Conservation (phyloP, 2,329 filamentous ascomycete species). For the Ceratocystis lukuohia region DNA sequence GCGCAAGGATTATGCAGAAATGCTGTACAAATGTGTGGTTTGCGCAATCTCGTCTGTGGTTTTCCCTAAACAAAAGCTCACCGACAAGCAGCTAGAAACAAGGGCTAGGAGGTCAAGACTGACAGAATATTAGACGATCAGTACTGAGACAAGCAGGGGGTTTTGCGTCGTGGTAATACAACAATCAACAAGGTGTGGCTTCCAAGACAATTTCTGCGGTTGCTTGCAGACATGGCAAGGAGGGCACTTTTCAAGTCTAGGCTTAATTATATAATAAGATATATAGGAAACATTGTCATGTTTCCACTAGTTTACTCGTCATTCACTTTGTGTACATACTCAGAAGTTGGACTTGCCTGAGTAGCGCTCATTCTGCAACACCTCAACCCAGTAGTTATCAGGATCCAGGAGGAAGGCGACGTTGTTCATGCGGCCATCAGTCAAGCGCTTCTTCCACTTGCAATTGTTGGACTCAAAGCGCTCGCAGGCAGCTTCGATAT, state of each 20-base stretch:
- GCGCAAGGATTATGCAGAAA: constrained; percentile 17
- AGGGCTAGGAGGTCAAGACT: not conserved
- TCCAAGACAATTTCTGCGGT: not conserved
- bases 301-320: not conserved
- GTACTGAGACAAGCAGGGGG: not conserved
- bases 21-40: constrained; percentile 18
- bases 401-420: constrained; percentile 85
- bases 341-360: constrained; percentile 40
- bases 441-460: constrained; percentile 89
- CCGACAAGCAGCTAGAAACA: not conserved
- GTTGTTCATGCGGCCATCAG: constrained; percentile 84
- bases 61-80: not conserved
- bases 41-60: constrained; percentile 15
- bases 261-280: not conserved
- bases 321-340: constrained; percentile 28
- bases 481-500: constrained; percentile 74
- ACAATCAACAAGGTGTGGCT: not conserved
- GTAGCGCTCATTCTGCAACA: constrained; percentile 65
- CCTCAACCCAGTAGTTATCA: constrained; percentile 71
- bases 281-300: not conserved
- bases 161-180: not conserved
- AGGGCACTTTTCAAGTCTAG: not conserved
- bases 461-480: constrained; percentile 72
- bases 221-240: not conserved
- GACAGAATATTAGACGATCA: not conserved